These are phyloP conservation scores for Neltuma alba DNA, from an alignment of 306 rosid genomes.

Conservation along the genomic window DNA sequence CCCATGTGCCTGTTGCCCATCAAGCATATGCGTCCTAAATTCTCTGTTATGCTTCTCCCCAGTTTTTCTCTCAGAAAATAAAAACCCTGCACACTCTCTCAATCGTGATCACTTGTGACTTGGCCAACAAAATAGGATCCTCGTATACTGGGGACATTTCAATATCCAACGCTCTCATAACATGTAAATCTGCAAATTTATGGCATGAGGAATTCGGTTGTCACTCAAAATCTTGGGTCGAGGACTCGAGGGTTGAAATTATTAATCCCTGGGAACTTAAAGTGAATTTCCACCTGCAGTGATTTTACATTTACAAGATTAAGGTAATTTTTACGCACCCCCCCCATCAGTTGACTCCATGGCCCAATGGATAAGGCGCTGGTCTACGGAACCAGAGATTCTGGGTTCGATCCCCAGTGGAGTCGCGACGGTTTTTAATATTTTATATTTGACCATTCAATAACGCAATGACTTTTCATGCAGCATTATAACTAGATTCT, in stretches of 20 bases:
- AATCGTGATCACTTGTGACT: neutral
- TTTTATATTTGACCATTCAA: too few relatives aligned
- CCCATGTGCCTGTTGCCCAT: neutral
- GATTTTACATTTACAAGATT: too few relatives aligned
- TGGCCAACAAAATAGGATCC: too few relatives aligned
- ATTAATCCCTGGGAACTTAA: neutral
- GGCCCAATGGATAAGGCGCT: slow-evolving; percentile 71
- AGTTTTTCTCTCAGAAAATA: neutral
- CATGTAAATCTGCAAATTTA: too few relatives aligned
- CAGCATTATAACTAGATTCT: too few relatives aligned
- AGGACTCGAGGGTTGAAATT: too few relatives aligned
- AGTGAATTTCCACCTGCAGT: too few relatives aligned
- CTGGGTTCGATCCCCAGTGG: slow-evolving; percentile 72
- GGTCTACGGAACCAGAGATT: slow-evolving; percentile 78
- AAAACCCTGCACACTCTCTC: neutral
- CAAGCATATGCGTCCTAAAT: neutral
- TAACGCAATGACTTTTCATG: too few relatives aligned
- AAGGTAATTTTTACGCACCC: too few relatives aligned
- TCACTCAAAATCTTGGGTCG: too few relatives aligned
- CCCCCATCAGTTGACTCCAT: slow-evolving; percentile 15
- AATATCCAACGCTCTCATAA: neutral
- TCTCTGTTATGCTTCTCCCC: neutral
- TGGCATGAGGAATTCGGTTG: neutral
- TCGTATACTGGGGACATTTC: too few relatives aligned
- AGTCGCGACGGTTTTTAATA: neutral